Conservation (phyloP, 2,329 filamentous ascomycete species). For the Colletotrichum kahawae region DNA sequence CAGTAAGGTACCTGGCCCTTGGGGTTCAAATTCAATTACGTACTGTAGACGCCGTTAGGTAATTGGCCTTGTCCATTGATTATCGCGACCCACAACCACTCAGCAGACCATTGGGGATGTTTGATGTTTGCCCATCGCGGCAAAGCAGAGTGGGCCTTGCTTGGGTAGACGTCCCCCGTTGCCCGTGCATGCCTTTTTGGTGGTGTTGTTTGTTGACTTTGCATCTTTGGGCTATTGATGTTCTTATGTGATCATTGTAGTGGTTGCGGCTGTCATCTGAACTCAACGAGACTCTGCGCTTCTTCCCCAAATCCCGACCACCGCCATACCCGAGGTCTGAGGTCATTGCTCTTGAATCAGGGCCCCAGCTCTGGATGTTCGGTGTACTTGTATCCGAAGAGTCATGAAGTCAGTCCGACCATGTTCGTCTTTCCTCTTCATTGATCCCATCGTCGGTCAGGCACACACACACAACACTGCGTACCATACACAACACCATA, state of each 20-base stretch:
- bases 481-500: not conserved
- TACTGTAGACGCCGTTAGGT: not conserved
- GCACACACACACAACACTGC: not conserved
- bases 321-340: not conserved
- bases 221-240: not conserved
- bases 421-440: not conserved
- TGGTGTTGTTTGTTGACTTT: not conserved
- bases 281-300: not conserved
- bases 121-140: not conserved
- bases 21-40: not conserved
- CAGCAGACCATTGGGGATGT: not conserved
- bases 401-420: not conserved
- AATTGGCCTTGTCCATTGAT: not conserved
- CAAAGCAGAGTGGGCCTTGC: not conserved
- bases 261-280: not conserved
- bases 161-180: not conserved
- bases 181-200: not conserved
- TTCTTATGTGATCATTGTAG: not conserved
- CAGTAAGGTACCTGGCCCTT: not conserved
- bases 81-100: not conserved
- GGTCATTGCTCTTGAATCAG: not conserved
- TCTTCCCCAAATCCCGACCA: not conserved
- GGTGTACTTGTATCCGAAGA: not conserved
- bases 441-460: not conserved
- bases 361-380: not conserved